phyloP scores from a whole-genome alignment of 78 protist genomes.

The Emiliania huxleyi region DNA sequence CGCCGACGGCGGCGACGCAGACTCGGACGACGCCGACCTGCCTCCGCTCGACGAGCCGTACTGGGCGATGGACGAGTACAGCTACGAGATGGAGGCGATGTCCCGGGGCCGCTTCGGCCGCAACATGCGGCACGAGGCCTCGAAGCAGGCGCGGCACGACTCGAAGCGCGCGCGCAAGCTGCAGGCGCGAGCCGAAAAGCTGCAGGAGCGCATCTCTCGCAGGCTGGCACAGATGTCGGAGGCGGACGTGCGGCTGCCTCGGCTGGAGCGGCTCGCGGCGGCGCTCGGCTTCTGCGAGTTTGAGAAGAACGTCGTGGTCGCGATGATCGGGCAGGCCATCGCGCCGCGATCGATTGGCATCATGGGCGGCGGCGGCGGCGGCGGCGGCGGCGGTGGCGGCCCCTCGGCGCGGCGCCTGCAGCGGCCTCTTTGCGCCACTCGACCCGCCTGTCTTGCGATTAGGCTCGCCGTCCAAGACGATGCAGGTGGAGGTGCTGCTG shows the following conservation, averaged over 20 bases:
- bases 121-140: background rate
- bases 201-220: background rate
- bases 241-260: background rate
- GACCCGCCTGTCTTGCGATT: too few species aligned
- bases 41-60: background rate
- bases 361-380: conserved; percentile 13
- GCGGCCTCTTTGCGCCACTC: too few species aligned
- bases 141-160: conserved; percentile 10
- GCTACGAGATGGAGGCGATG: background rate
- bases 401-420: too few species aligned
- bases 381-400: too few species aligned
- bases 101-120: background rate
- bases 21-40: background rate
- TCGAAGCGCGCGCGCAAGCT: conserved; percentile 10
- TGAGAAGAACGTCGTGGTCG: conserved; percentile 2
- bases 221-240: background rate
- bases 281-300: background rate
- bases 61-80: background rate
- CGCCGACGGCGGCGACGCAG: background rate
- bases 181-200: background rate
- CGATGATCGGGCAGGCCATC: conserved; percentile 12
- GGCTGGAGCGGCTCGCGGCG: background rate
- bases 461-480: background rate
- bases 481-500: conserved; percentile 22
- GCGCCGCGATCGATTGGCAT: background rate